Evolutionary conservation across 225 moss, liverwort and hornwort species (phyloP).

Genomic region (Neckera pumila): DNA sequence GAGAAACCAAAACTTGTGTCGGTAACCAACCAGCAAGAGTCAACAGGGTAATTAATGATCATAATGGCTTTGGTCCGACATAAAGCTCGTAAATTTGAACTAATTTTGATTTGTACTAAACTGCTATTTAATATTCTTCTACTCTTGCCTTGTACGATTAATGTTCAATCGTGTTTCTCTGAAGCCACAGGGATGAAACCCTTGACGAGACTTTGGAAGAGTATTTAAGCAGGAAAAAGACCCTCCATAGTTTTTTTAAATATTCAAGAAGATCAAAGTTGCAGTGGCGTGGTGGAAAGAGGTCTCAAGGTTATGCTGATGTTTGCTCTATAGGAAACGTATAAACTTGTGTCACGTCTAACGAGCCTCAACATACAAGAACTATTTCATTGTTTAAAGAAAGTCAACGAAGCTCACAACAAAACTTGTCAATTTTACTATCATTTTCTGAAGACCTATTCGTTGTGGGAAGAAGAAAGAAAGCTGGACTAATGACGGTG

Average conservation of each 20-base stretch:
- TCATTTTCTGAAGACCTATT: neutral
- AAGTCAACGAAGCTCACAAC: neutral
- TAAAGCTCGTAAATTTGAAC: neutral
- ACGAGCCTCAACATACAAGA: slow-evolving; percentile 3
- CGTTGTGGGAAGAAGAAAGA: neutral
- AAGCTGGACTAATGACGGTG: slow-evolving; percentile 1
- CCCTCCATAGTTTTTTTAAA: slow-evolving; percentile 30
- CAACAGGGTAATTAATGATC: slow-evolving; percentile 4
- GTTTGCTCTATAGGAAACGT: slow-evolving; percentile 3
- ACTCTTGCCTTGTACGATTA: neutral
- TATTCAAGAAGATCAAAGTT: slow-evolving; percentile 21
- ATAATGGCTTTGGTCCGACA: neutral
- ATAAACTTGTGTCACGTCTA: slow-evolving; percentile 7
- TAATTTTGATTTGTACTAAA: neutral
- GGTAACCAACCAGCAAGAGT: neutral
- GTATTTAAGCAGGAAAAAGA: slow-evolving; percentile 24
- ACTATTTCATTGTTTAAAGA: neutral
- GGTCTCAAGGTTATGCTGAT: slow-evolving; percentile 34
- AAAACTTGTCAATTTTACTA: neutral
- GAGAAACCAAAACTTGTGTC: neutral
- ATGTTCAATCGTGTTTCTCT: slow-evolving; percentile 13
- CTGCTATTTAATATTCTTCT: neutral
- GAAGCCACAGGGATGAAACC: slow-evolving; percentile 37
- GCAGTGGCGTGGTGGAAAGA: slow-evolving; percentile 19
- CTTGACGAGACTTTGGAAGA: slow-evolving; percentile 32